A percentile compares a stretch with the other conserved stretches of the same genome.
These are phyloP conservation scores for Aspergillus novoparasiticus DNA, from an alignment of 2,329 filamentous ascomycete genomes.

Conservation along the genomic window DNA sequence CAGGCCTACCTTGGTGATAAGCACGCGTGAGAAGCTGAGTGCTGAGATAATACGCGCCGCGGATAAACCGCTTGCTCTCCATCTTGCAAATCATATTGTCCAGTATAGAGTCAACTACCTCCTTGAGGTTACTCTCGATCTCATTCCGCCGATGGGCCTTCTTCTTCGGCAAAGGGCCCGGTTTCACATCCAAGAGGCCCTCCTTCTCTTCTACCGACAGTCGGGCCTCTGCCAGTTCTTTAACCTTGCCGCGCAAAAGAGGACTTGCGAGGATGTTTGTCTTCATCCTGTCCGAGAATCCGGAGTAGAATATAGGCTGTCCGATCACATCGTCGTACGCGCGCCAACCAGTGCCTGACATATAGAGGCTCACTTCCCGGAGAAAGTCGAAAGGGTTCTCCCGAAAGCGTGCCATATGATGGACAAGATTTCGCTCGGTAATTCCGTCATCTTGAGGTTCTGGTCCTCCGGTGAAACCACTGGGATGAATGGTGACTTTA, in stretches of 20 bases:
- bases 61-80: slow-evolving; percentile 90
- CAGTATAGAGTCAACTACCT: slow-evolving; percentile 83
- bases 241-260: slow-evolving; percentile 73
- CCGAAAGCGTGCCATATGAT: slow-evolving; percentile 85
- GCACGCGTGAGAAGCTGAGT: slow-evolving; percentile 89
- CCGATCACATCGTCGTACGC: slow-evolving; percentile 89
- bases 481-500: slow-evolving; percentile 73
- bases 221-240: slow-evolving; percentile 73
- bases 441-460: slow-evolving; percentile 49
- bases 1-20: slow-evolving; percentile 78
- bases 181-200: slow-evolving; percentile 60
- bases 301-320: slow-evolving; percentile 88
- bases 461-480: slow-evolving; percentile 56
- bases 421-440: slow-evolving; percentile 53
- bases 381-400: slow-evolving; percentile 75
- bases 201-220: slow-evolving; percentile 76
- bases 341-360: slow-evolving; percentile 92
- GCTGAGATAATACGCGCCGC: slow-evolving; percentile 84
- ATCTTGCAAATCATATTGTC: slow-evolving; percentile 99
- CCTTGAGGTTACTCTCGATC: slow-evolving; percentile 71
- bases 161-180: slow-evolving; percentile 33
- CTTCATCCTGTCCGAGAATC: slow-evolving; percentile 91
- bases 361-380: slow-evolving; percentile 88
- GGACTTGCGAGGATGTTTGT: slow-evolving; percentile 72
- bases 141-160: slow-evolving; percentile 49